Conservation (phyloP, 257 asterid genomes). For the Gardenia jasminoides region DNA sequence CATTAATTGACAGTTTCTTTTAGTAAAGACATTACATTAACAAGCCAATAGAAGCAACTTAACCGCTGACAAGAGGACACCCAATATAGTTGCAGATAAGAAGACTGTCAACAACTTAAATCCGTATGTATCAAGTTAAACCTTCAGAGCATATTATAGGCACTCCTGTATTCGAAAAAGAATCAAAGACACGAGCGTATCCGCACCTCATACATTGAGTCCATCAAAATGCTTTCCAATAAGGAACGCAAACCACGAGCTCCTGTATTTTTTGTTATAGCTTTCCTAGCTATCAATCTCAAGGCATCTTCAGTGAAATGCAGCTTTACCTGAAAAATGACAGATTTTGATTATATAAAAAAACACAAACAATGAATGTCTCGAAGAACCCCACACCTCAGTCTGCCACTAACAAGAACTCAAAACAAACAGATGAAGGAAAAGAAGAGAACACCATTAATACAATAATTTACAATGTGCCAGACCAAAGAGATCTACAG, state of each 20-base stretch:
- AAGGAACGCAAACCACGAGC: constrained; percentile 93
- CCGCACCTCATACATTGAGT: constrained; percentile 96
- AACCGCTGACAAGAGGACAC: not conserved
- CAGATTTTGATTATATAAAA: not conserved
- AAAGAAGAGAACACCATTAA: not conserved
- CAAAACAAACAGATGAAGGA: not conserved
- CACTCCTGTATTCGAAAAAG: not conserved
- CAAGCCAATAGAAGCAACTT: not conserved
- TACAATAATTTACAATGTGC: not conserved
- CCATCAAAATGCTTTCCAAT: constrained; percentile 90
- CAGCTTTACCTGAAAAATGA: constrained; percentile 69
- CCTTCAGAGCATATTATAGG: not conserved
- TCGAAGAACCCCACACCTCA: not conserved
- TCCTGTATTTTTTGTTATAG: constrained; percentile 87
- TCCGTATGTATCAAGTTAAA: not conserved
- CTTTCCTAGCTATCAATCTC: constrained; percentile 81
- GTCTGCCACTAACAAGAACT: not conserved
- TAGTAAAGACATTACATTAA: not conserved
- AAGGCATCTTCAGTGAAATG: constrained; percentile 89
- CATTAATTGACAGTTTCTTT: not conserved
- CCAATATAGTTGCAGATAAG: not conserved
- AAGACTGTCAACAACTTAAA: not conserved
- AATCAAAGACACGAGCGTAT: constrained; percentile 7
- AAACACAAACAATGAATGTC: not conserved
- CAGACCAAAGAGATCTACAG: not conserved